Conservation (phyloP, 2,329 filamentous ascomycete genomes). For the Pseudogymnoascus sp. region DNA sequence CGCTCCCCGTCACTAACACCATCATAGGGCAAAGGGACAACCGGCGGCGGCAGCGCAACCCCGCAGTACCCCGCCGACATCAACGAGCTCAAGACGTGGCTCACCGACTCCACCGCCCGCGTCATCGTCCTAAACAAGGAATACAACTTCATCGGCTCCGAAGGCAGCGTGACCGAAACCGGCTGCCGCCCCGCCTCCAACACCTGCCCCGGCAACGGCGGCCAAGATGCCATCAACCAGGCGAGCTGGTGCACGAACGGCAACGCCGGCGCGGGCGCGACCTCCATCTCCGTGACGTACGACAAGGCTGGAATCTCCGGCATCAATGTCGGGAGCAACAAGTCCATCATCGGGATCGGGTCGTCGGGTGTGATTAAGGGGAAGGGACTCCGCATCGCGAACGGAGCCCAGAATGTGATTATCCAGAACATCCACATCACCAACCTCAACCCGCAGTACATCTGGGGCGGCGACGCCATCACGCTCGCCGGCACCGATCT, state of each 20-base stretch:
- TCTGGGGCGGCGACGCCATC: constrained; percentile 46
- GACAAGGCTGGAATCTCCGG: constrained; percentile 22
- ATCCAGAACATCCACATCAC: constrained; percentile 43
- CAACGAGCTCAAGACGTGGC: constrained; percentile 50
- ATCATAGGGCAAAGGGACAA: constrained; percentile 37
- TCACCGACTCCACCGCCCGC: constrained; percentile 44
- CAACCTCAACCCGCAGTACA: constrained; percentile 46
- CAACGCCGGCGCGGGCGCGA: constrained; percentile 11
- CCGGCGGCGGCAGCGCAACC: constrained; percentile 49
- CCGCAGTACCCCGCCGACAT: constrained; percentile 46
- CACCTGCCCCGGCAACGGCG: constrained; percentile 31
- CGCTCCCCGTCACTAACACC: constrained; percentile 11
- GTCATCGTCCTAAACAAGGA: constrained; percentile 52
- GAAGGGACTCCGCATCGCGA: constrained; percentile 21
- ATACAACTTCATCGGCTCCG: constrained; percentile 46
- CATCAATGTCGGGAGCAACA: constrained; percentile 24
- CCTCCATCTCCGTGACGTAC: constrained; percentile 22
- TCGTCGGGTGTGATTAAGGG: constrained; percentile 22
- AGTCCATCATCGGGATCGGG: constrained; percentile 23
- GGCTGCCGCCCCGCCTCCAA: constrained; percentile 51
- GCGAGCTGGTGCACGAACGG: constrained; percentile 49
- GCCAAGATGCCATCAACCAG: constrained; percentile 52
- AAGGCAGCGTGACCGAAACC: constrained; percentile 43
- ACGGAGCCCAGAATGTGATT: constrained; percentile 23
- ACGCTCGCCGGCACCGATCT: constrained; percentile 25